Conservation (phyloP, 2,329 filamentous ascomycete species). For the Grosmannia penicillata region DNA sequence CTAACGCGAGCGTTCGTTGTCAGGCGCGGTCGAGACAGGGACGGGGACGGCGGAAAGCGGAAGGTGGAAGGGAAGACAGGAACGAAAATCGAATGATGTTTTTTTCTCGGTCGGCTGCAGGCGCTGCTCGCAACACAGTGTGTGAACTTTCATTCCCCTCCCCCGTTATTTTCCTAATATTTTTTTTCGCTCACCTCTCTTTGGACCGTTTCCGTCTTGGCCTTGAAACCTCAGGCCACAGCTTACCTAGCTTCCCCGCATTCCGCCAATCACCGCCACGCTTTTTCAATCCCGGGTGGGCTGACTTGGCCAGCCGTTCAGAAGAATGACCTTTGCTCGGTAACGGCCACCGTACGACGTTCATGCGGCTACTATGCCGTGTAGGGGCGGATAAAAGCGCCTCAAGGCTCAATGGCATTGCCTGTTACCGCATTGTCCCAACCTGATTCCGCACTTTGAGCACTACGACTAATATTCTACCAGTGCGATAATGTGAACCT, state of each 20-base stretch:
- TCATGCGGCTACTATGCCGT: too few species aligned
- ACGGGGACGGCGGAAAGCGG: slow-evolving; percentile 1
- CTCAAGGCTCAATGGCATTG: too few species aligned
- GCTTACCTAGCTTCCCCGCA: neutral
- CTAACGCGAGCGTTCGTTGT: too few species aligned
- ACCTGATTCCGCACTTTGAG: too few species aligned
- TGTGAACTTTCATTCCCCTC: neutral
- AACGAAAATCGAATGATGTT: slow-evolving; percentile 14
- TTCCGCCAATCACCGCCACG: slow-evolving; percentile 1
- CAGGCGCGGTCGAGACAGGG: slow-evolving; percentile 3
- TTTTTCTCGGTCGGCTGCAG: slow-evolving; percentile 10
- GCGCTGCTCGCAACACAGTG: neutral
- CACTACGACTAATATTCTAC: too few species aligned
- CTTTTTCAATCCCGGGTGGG: slow-evolving; percentile 5
- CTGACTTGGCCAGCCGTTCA: neutral
- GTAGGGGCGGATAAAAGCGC: too few species aligned
- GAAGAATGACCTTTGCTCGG: neutral
- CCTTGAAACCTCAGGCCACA: neutral
- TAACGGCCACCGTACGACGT: too few species aligned
- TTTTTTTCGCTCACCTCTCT: neutral
- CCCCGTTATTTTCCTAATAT: slow-evolving; percentile 2
- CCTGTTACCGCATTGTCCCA: too few species aligned
- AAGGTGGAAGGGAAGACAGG: slow-evolving; percentile 8
- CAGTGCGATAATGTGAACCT: too few species aligned
- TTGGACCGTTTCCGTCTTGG: neutral